Evolutionary conservation across 163 green algal species (phyloP), one percentile per base, ranked within the genome.

Genomic region (Volvox carteri): DNA sequence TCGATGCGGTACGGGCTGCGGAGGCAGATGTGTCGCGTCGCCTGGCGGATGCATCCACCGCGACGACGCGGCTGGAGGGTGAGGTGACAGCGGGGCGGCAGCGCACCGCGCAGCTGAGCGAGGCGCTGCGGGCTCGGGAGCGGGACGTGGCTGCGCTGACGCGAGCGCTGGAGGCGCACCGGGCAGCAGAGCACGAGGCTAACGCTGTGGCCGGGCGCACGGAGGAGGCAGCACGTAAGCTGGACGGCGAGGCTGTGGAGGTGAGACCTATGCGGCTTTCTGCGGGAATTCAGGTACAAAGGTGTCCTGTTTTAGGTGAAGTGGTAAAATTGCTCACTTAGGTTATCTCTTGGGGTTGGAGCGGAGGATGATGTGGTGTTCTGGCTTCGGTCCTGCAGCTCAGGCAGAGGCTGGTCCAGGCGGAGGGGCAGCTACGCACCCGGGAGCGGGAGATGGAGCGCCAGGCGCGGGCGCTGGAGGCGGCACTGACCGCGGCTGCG

Each of bases 371-470:
- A n/a, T n/a, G n/a, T n/a, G n/a, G n/a, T n/a, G n/a, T n/a, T n/a
- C n/a, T n/a, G n/a, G n/a, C n/a, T 44, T 73, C 7, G 4, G 62
- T 25, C 41, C 44, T 28, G 73, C 84, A 89, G 84, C 78, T 92
- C n/a, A 76, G 89, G 4, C 54, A 76, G 37, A 77, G 84, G 9
- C 28, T 90, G 8, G 11, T 28, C 8, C 67, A 81, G 46, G 21
- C 58, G 19, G 89, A 92, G 37, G 78, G 52, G 0, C 56, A 41
- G 44, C 56, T 90, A 5, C 78, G 79, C 41, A 77, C 23, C 42
- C 85, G 85, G 23, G 84, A 88, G 48, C 67, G 70, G 8, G 89
- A 92, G 37, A 60, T 62, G 46, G 81, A 89, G 60, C 79, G 86
- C 28, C 56, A 65, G 48, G 86, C 78, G 9, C 41, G 70, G 2